These are phyloP conservation scores for Ceratobasidium sp. DNA, from an alignment of 1,284 basidiomycete genomes.

Conservation along the genomic window DNA sequence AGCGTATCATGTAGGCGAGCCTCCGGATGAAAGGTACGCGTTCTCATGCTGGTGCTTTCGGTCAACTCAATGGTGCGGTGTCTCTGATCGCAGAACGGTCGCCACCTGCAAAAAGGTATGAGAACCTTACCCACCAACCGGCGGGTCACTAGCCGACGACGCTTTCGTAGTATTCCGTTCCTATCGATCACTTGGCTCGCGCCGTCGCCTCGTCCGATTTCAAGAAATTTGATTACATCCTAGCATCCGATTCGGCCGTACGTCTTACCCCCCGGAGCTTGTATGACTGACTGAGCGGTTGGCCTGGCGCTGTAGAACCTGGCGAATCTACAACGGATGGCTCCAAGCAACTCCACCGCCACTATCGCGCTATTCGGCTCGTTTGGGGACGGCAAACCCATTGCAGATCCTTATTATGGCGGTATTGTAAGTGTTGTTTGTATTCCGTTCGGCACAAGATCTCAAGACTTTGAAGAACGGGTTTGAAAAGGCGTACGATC, in stretches of 20 bases:
- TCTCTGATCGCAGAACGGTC: slow-evolving; percentile 58
- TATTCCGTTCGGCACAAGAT: not conserved
- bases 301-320: slow-evolving; percentile 58
- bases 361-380: slow-evolving; percentile 75
- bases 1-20: slow-evolving; percentile 72
- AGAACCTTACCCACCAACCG: no score
- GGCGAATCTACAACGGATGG: slow-evolving; percentile 61
- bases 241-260: slow-evolving; percentile 65
- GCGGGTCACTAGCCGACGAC: not conserved
- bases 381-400: slow-evolving; percentile 67
- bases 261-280: not conserved
- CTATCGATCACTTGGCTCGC: slow-evolving; percentile 66
- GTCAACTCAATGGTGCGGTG: not conserved
- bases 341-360: slow-evolving; percentile 64
- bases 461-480: slow-evolving; percentile 48
- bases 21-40: slow-evolving; percentile 71
- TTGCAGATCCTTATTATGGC: slow-evolving; percentile 79
- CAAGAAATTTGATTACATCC: slow-evolving; percentile 68
- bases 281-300: not conserved
- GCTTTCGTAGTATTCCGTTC: slow-evolving; percentile 60
- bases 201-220: slow-evolving; percentile 67
- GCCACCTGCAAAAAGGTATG: slow-evolving; percentile 66
- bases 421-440: slow-evolving; percentile 57
- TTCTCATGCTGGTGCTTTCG: not conserved
- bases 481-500: slow-evolving; percentile 64